phyloP scores from a whole-genome alignment of 306 rosid genomes.

The Vigna reflexopilosa region DNA sequence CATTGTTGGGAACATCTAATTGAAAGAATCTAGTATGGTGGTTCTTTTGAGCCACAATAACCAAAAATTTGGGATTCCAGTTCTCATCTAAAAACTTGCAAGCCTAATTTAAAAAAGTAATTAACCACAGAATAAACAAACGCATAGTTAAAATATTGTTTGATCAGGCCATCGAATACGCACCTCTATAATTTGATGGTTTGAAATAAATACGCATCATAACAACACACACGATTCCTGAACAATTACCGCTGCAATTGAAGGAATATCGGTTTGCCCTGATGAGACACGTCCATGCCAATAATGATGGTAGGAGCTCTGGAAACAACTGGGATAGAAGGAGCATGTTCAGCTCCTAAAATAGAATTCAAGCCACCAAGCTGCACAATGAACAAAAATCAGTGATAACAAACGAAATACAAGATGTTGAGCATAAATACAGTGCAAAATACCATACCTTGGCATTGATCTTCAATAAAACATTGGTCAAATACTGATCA shows the following conservation, averaged over 20 bases:
- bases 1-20: too few species aligned
- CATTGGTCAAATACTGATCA: constrained; percentile 90
- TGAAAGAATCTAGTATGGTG: constrained; percentile 95
- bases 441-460: constrained; percentile 56
- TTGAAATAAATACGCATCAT: too few species aligned
- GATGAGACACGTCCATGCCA: too few species aligned
- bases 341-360: constrained; percentile 66
- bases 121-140: too few species aligned
- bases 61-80: constrained; percentile 85
- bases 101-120: too few species aligned
- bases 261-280: too few species aligned
- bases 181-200: too few species aligned
- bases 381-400: constrained; percentile 48
- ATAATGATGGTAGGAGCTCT: too few species aligned
- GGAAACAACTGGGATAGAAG: constrained; percentile 79
- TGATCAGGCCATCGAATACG: too few species aligned
- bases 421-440: neutral
- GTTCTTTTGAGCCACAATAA: constrained; percentile 89
- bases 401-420: neutral
- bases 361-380: constrained; percentile 92
- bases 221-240: too few species aligned
- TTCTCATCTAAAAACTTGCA: constrained; percentile 85
- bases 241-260: too few species aligned
- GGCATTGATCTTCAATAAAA: constrained; percentile 85
- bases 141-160: too few species aligned